Base-by-base conservation (phyloP, 768 basidiomycete species). In the Termitomyces sp. region DNA sequence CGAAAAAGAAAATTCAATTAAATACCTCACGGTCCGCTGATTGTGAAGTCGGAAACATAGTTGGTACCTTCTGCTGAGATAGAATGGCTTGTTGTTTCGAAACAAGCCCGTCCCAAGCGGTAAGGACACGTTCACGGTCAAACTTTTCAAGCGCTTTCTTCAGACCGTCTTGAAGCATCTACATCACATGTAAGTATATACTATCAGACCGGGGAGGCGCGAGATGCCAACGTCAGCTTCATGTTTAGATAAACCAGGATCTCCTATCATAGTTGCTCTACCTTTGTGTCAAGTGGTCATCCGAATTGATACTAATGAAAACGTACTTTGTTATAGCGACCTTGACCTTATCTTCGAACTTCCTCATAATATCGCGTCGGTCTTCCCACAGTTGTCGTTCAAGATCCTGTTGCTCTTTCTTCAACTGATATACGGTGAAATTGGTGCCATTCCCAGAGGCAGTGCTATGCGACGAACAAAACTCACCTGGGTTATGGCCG, bases 81-180 rank as follows among this genome's bases (percentile, higher is more conserved):
- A 94, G 74, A 16, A 81, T 72, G 0, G 73, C 67, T 70, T 94
- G 91, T 68, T 94, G 92, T 64, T 82, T 83, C 50, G 81, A 72
- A 20, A 87, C 69, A n/a, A 93, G 76, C 20, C 81, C 82, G 65
- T 91, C 91, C 89, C 91, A 94, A 9, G 89, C 87, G 3, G 84
- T 76, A 6, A 93, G 69, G 10, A 78, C 87, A 37, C 87, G 79
- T 51, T 91, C 84, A n/a, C 64, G 64, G 66, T 93, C 91, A 66
- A 92, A 92, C 60, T 77, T 81, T 39, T 69, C 73, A 37, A 93
- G 68, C 59, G 91, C 91, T 62, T 76, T 82, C 58, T 80, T 82
- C 72, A 87, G 86, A 24, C 81, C 79, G 48, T 81, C 80, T 48
- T 82, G 79, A 63, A 93, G 72, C 78, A 79, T 84, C 92, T 94